A percentile compares a stretch with the other conserved stretches of the same genome.
These are phyloP conservation scores for Echium plantagineum DNA, from an alignment of 257 asterid genomes.

Conservation along the genomic window DNA sequence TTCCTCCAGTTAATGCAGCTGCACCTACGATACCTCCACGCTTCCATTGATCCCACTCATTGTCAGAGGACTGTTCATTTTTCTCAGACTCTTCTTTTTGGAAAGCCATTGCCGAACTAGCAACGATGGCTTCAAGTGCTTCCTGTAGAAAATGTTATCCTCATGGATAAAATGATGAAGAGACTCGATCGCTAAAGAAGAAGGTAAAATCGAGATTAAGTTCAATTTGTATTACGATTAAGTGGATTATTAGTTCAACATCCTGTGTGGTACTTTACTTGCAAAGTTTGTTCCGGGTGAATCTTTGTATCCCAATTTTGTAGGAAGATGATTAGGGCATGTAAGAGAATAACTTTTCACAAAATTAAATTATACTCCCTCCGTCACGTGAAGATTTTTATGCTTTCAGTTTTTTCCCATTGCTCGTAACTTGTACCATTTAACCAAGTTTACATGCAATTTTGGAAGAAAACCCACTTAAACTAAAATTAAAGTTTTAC, in stretches of 20 bases:
- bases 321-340: too few relatives aligned
- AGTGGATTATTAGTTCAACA: not conserved
- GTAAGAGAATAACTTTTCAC: too few relatives aligned
- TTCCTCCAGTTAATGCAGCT: constrained; percentile 96
- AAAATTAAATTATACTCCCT: too few relatives aligned
- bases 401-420: too few relatives aligned
- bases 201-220: not conserved
- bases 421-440: too few relatives aligned
- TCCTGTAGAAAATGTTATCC: constrained; percentile 36
- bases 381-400: too few relatives aligned
- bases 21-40: constrained; percentile 96
- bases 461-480: too few relatives aligned
- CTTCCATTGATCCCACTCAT: constrained; percentile 80
- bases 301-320: too few relatives aligned
- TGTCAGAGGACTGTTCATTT: constrained; percentile 31
- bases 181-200: not conserved
- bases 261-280: not conserved
- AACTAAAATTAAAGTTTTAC: too few relatives aligned
- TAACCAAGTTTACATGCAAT: too few relatives aligned
- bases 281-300: not conserved
- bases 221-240: not conserved
- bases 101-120: constrained; percentile 91
- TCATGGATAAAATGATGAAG: constrained; percentile 1
- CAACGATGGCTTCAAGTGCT: constrained; percentile 75
- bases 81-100: constrained; percentile 57